Evolutionary conservation across 805 yeast genomes (phyloP), one percentile per base, ranked within the genome.

Genomic region (Nakazawaea sp.): DNA sequence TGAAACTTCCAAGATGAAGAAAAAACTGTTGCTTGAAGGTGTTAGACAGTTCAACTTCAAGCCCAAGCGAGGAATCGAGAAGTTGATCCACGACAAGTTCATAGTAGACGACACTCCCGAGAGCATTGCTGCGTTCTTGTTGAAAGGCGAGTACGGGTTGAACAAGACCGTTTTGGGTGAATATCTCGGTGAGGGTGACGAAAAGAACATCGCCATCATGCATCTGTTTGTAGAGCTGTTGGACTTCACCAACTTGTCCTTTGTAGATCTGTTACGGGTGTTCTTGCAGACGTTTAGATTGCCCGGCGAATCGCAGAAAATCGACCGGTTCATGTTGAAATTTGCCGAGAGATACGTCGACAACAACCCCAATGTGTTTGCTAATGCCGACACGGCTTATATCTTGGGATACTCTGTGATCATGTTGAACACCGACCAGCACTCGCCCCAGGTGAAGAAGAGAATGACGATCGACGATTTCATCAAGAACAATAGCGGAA

Each of bases 241-340:
- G 79, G 85, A 88, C 39, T 90, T 92, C 56, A 61, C 70, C 4
- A 68, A 69, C 24, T 55, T 70, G 46, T 64, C 77, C 1, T 88
- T 92, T 53, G 88, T 89, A 12, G 95, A 81, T 47, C 94, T 97
- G 0, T 65, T 92, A 64, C 73, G 98, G 47, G 66, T 62, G 12
- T 87, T 87, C 51, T 68, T 92, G 42, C 98, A 94, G 53, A 70
- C 77, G 33, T 94, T 92, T 62, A 71, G 98, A 56, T 70, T 92
- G 42, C 98, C 99, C 2, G 99, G 99, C 35, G 99, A 92, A 61
- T 89, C 96, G 4, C 99, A 92, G 62, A 90, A 92, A 53, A 90
- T 92, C 54, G 98, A 92, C 66, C 72, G 99, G 49, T 87, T 80
- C 54, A 86, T 94, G 96, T 73, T 92, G 55, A 90, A 92, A 53